Evolutionary conservation across 495 filamentous ascomycete species (phyloP).

Genomic region (Chaetomium tenue): DNA sequence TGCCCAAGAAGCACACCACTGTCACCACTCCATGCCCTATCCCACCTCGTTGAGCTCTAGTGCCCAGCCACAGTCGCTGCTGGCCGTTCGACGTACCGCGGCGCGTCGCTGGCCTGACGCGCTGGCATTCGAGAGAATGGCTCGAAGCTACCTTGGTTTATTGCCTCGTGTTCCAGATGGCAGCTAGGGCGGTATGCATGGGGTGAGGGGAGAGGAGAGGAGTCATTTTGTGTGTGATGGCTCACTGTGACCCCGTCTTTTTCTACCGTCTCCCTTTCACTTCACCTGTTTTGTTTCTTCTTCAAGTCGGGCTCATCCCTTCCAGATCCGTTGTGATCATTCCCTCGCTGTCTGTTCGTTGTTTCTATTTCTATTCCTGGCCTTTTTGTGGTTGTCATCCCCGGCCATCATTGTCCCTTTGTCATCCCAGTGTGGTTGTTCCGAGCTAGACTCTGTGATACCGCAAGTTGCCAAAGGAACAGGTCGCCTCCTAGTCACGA

Average conservation of each 20-base stretch:
- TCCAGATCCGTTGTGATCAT: background rate
- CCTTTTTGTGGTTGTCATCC: background rate
- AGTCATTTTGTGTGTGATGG: conserved; percentile 1
- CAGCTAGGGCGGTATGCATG: conserved; percentile 2
- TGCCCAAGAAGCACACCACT: conserved; percentile 4
- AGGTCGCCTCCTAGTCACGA: background rate
- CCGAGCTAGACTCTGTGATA: background rate
- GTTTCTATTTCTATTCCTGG: conserved; percentile 5
- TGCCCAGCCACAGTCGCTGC: background rate
- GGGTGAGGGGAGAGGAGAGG: background rate
- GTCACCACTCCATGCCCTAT: background rate
- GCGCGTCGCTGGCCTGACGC: conserved; percentile 4
- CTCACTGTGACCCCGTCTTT: background rate
- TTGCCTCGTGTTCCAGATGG: background rate
- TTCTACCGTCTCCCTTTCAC: background rate
- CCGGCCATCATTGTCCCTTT: conserved; percentile 7
- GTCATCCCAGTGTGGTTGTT: conserved; percentile 1
- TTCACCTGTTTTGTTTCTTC: conserved; percentile 6
- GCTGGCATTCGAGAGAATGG: background rate
- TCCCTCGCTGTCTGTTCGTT: conserved; percentile 2
- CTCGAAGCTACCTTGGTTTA: background rate
- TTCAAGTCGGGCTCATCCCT: conserved; percentile 5
- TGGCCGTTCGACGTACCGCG: conserved; percentile 18
- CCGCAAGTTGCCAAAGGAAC: conserved; percentile 4
- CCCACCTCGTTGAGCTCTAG: background rate